Base-by-base conservation (phyloP, 2,329 filamentous ascomycete genomes). In the Colletotrichum sp. region DNA sequence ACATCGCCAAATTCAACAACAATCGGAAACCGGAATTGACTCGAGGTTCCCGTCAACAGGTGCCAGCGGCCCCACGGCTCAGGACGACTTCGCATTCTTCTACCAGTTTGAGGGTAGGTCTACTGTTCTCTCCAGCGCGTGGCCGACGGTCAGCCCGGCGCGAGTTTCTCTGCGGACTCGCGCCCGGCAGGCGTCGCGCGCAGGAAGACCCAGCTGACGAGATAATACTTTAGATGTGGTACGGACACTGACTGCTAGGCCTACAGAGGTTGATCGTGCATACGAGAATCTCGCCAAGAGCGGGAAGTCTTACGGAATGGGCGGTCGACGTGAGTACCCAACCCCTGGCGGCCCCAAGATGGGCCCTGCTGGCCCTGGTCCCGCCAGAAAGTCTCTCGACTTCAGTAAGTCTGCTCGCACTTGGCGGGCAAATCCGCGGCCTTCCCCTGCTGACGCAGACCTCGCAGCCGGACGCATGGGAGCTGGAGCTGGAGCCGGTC, bases 211-310 rank as follows among this genome's bases (percentile, higher is more conserved):
- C 52, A 22, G 67, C 75, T 77, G 65, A 79, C 71, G 30, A 76
- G 34, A 30, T 68, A 59, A 68, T 61, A 34, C 22, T 55, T 4
- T 73, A 78, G 75, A 78, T 44, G 77, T 77, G 57, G 75, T 75
- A 57, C 75, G 77, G 72, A 78, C 75, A 73, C 77, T 78, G 69
- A 78, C 77, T 76, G 77, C 75, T 64, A 77, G 77, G 77, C 71
- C 78, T 79, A 67, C 82, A 98, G 97, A 99, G 91, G 96, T 99
- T 81, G 97, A 98, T 79, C 94, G 96, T 84, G 96, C 96, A 80
- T 93, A 96, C 82, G 97, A 98, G 83, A 98, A 98, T 85, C 91
- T 99, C 77, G 91, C 96, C 82, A 98, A 98, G 91, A 98, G 96
- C 85, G 96, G 96, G 82, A 98, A 98, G 89, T 93, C 96, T 87